Evolutionary conservation across 371 early-diverging fungal species (phyloP), one percentile per base, ranked within the genome.

Genomic region (Fennellomyces sp.): DNA sequence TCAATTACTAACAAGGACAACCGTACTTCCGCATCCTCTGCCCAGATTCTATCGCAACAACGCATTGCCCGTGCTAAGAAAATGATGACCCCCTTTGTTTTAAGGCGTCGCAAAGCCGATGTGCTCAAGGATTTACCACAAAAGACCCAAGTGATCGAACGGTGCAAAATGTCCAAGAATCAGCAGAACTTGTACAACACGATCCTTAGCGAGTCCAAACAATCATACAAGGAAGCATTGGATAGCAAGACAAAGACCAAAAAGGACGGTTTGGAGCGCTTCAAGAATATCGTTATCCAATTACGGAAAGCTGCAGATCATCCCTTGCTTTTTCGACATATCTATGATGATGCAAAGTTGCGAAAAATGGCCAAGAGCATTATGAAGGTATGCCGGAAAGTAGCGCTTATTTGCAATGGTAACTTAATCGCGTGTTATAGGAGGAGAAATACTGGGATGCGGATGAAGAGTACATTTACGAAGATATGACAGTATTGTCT

Each of bases 231-330:
- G 26, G 52, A 57, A 30, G 58, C 58, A 0, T 35, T 57, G 8
- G 63, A 66, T 12, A 59, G 60, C 36, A 52, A 63, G 28, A 26
- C 11, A 56, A 39, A 52, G 23, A 57, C 41, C n/a, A 30, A 27
- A 23, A 56, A 50, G 31, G 23, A 49, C 3, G 61, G 58, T 21
- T 66, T 68, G 36, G 69, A 66, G 2, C 60, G 65, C 25, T 64
- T 90, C 65, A 77, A 78, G 5, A 91, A 92, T 52, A 73, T 87
- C 10, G 66, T 95, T 26, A 91, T 94, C 85, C 80, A 92, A 53
- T 78, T 96, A 57, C 82, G 96, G 25, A 96, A 96, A 65, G 91
- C 88, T 0, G 88, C 94, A 12, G 87, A 89, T 58, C 96, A 96
- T 61, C 96, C 94, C 3, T 67, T 96, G 63, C 72, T 96, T 5